Evolutionary conservation across 441 rosid genomes (phyloP).

Genomic region (Raphanus hybrid): DNA sequence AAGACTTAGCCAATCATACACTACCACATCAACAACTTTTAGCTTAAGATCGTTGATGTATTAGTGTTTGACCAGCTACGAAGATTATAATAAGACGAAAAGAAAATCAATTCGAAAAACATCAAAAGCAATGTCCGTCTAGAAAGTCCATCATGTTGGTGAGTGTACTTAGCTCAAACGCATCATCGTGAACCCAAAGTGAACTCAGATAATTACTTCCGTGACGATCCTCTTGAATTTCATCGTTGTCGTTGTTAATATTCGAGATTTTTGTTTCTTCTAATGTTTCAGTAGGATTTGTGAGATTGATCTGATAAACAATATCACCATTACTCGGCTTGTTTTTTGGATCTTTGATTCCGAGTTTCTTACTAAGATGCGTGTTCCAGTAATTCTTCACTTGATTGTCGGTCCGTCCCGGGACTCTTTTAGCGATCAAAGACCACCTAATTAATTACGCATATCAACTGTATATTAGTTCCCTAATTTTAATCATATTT

Average conservation of each 20-base stretch:
- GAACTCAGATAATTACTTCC: slow-evolving; percentile 42
- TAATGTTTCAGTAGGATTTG: slow-evolving; percentile 30
- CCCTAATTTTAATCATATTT: background rate
- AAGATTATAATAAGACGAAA: slow-evolving; percentile 18
- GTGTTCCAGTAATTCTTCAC: slow-evolving; percentile 93
- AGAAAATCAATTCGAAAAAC: slow-evolving; percentile 20
- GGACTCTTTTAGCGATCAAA: slow-evolving; percentile 83
- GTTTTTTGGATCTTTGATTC: slow-evolving; percentile 41
- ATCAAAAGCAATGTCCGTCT: slow-evolving; percentile 47
- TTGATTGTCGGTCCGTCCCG: slow-evolving; percentile 86
- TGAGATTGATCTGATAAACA: slow-evolving; percentile 32
- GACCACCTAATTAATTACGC: slow-evolving; percentile 62
- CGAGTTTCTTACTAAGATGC: slow-evolving; percentile 68
- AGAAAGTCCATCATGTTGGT: slow-evolving; percentile 51
- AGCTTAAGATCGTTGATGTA: slow-evolving; percentile 40
- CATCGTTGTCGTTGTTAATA: slow-evolving; percentile 23
- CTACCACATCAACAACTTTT: slow-evolving; percentile 45
- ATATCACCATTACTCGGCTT: slow-evolving; percentile 29
- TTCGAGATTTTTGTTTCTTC: slow-evolving; percentile 26
- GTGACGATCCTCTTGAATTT: slow-evolving; percentile 38
- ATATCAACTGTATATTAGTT: slow-evolving; percentile 1
- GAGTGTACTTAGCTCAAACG: slow-evolving; percentile 46
- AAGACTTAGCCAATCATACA: slow-evolving; percentile 43
- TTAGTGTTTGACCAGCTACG: slow-evolving; percentile 43
- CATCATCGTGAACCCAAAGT: slow-evolving; percentile 52